Conservation (phyloP, 768 basidiomycete genomes). For the Lactifluus echinatus region DNA sequence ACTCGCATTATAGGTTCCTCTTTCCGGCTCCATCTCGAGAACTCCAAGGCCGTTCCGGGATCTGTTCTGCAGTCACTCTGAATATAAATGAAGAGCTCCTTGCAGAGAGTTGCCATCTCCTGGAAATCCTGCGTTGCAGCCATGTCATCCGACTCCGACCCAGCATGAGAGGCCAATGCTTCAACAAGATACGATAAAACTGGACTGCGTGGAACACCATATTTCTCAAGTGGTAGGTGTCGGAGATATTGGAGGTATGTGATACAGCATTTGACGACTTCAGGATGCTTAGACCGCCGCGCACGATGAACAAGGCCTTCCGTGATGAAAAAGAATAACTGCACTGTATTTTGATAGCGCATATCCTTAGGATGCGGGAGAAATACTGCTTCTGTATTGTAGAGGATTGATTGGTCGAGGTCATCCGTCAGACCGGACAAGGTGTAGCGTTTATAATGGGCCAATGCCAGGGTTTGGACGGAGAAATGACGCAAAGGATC, state of each 20-base stretch:
- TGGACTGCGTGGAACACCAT: not conserved
- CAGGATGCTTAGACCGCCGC: not conserved
- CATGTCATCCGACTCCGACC: not conserved
- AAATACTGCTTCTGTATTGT: not conserved
- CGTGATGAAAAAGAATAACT: not conserved
- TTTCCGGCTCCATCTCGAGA: not conserved
- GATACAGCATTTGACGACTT: not conserved
- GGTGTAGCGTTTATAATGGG: not conserved
- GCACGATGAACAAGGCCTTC: not conserved
- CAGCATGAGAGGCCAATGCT: not conserved
- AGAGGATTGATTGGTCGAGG: not conserved
- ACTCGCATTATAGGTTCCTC: not conserved
- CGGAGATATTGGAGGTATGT: not conserved
- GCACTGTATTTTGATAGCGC: not conserved
- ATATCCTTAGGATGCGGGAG: not conserved
- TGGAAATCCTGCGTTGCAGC: not conserved
- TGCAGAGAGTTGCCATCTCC: not conserved
- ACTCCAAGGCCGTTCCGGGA: not conserved
- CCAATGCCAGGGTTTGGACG: not conserved
- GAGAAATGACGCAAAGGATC: not conserved
- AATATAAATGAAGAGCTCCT: not conserved
- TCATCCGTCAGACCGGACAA: not conserved
- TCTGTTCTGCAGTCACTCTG: not conserved
- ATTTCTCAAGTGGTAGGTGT: not conserved
- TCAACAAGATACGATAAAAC: not conserved